Conservation (phyloP, 148 eudicot genomes). For the Drosera capensis region DNA sequence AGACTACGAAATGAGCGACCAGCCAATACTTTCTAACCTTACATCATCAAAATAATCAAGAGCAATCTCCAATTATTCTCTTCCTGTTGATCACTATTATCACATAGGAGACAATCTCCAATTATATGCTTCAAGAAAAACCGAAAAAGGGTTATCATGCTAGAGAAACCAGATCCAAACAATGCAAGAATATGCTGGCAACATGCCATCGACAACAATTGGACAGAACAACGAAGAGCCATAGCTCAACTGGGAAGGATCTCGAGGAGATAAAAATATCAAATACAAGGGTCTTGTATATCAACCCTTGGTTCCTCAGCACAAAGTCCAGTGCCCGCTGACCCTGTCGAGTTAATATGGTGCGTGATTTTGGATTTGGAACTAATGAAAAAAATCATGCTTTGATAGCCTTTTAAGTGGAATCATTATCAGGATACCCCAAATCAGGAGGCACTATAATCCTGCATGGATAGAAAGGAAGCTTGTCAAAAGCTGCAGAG, state of each 20-base stretch:
- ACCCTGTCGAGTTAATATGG: conserved; percentile 31
- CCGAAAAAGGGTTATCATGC: too few species aligned
- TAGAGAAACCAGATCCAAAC: too few species aligned
- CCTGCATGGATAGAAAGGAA: conserved; percentile 32
- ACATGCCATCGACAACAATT: too few species aligned
- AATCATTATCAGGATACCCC: conserved; percentile 86
- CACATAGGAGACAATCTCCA: too few species aligned
- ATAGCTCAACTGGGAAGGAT: conserved; percentile 50
- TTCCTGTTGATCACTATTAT: too few species aligned
- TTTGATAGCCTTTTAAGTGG: conserved; percentile 67
- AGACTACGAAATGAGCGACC: too few species aligned
- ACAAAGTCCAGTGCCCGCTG: conserved; percentile 95
- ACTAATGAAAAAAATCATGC: conserved; percentile 43
- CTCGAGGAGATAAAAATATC: conserved; percentile 94
- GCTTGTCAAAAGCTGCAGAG: conserved; percentile 1
- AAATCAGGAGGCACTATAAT: conserved; percentile 89
- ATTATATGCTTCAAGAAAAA: too few species aligned
- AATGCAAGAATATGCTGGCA: too few species aligned
- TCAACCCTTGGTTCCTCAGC: conserved; percentile 79
- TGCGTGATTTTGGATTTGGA: background rate
- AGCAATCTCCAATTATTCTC: too few species aligned
- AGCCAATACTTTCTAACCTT: too few species aligned
- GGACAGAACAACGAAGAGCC: too few species aligned
- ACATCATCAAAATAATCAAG: too few species aligned
- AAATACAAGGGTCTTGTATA: conserved; percentile 87